Evolutionary conservation across 148 eudicot species (phyloP).

Genomic region (Rhododendron simsii): DNA sequence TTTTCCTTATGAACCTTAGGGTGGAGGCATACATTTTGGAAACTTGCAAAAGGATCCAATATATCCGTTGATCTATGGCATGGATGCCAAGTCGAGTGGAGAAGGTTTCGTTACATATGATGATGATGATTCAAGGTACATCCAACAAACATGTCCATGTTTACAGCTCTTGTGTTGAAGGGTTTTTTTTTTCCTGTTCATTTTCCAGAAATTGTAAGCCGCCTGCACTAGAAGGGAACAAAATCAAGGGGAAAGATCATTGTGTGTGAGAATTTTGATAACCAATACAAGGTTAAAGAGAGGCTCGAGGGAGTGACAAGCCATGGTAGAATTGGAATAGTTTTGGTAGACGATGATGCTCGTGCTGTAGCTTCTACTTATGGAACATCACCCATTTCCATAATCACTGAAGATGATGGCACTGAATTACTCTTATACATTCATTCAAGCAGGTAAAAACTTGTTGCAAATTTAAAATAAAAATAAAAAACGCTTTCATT

Average conservation of each 20-base stretch:
- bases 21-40: constrained; percentile 61
- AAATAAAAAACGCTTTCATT: not conserved
- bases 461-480: no score
- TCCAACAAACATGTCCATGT: not conserved
- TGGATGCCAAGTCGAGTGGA: constrained; percentile 23
- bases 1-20: constrained; percentile 25
- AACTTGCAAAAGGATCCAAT: constrained; percentile 28
- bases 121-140: constrained; percentile 36
- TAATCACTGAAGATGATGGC: constrained; percentile 42
- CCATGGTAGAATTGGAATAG: constrained; percentile 41
- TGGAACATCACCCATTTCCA: constrained; percentile 35
- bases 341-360: constrained; percentile 31
- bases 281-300: not conserved
- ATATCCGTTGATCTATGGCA: constrained; percentile 52
- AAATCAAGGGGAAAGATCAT: constrained; percentile 55
- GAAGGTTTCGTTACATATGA: not conserved
- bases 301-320: constrained; percentile 19
- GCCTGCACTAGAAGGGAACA: constrained; percentile 26
- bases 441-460: constrained; percentile 37
- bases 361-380: constrained; percentile 28
- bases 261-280: constrained; percentile 33
- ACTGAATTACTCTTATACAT: constrained; percentile 36
- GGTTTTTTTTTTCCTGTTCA: not conserved
- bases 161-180: not conserved
- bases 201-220: constrained; percentile 52